Base-by-base conservation (phyloP, 176 grass and related monocot species). In the Melocanna baccifera region DNA sequence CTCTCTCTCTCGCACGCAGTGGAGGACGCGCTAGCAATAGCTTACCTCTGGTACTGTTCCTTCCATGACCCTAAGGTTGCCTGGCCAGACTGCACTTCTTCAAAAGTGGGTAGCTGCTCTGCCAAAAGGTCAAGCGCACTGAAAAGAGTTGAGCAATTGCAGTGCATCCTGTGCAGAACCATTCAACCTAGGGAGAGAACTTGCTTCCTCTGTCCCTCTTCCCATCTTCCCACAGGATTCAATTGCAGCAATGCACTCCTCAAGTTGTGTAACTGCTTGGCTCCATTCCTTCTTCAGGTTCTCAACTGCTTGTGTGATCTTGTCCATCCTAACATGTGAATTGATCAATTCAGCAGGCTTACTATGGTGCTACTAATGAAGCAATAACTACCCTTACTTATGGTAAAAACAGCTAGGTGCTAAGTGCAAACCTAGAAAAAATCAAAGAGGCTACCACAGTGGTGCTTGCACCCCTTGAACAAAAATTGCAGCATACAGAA, bases 251-350 rank as follows among this genome's bases (percentile, higher is more conserved):
- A 95, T 90, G 63, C 23, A 83, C 43, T 83, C 83, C 64, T 88
- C 82, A 52, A 95, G 69, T 51, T 91, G 89, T 40, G 75, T 56
- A 52, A 94, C 73, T 5, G 73, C 76, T 68, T 88, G 85, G 79
- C 77, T 86, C 91, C 92, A 92, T 71, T 93, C 90, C 71, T 79
- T 91, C 74, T 98, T 95, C 80, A 95, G 82, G 69, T 91, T 77
- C 30, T 85, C 85, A 73, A 98, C 91, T 61, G 88, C 92, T 86
- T 89, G 51, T 13, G 91, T 83, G 46, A 98, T 85, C 77, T 91
- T 87, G 12, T 94, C 95, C 95, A 42, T 42, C 13, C 46, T 48
- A 48, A 48, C 15, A 48, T 48, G 13, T 48, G 46, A 48, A 5
- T 15, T 12, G 13, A 48, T 48, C 41, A 42, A 42, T 42, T 42